Conservation (phyloP, 164 flowering plant genomes). For the Sedum album region DNA sequence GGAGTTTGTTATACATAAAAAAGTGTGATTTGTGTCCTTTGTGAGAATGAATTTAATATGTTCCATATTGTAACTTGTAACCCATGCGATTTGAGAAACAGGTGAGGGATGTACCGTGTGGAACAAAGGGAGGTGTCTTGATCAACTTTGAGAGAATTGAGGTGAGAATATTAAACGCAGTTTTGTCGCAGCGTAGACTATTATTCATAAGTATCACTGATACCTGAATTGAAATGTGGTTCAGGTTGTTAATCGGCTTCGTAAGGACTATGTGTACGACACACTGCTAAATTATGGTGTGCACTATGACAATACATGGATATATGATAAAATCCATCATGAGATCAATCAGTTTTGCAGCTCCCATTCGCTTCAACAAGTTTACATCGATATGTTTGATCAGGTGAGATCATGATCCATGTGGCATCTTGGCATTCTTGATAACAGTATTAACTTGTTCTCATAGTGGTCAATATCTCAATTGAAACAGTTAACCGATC, state of each 20-base stretch:
- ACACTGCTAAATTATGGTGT: constrained; percentile 88
- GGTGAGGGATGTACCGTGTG: constrained; percentile 98
- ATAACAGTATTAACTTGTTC: too few species aligned
- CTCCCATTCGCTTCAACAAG: constrained; percentile 84
- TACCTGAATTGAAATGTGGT: constrained; percentile 9
- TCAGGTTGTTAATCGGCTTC: constrained; percentile 90
- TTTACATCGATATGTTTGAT: constrained; percentile 93
- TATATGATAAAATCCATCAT: constrained; percentile 95
- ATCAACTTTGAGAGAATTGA: constrained; percentile 88
- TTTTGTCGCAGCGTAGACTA: neutral
- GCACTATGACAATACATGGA: constrained; percentile 92
- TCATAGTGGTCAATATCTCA: too few species aligned
- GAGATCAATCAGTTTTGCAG: constrained; percentile 99
- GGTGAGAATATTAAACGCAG: constrained; percentile 27
- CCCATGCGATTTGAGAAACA: constrained; percentile 15
- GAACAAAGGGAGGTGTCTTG: constrained; percentile 99
- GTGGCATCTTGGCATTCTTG: too few species aligned
- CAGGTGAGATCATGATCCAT: constrained; percentile 72
- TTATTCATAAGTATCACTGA: neutral
- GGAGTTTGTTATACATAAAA: neutral
- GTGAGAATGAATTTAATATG: too few species aligned
- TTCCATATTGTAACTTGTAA: too few species aligned
- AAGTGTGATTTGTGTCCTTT: neutral
- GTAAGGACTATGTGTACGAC: constrained; percentile 73
- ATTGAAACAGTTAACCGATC: too few species aligned